Evolutionary conservation across 495 filamentous ascomycete genomes (phyloP), one percentile per base, ranked within the genome.

Genomic region (Tuber magnatum): DNA sequence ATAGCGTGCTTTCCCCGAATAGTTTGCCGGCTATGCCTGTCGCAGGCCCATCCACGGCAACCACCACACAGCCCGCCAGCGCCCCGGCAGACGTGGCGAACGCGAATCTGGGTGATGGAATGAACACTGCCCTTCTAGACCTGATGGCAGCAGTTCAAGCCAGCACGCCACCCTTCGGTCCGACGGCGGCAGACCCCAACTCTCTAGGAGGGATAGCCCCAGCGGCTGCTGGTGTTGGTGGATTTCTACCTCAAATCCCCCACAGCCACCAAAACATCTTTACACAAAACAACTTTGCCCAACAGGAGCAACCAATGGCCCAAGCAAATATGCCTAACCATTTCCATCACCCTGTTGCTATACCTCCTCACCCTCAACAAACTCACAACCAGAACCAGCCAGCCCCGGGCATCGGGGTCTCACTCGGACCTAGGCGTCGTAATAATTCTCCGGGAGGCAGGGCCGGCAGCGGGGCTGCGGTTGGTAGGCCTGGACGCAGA

Each of bases 401-500:
- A 6, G 56, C 56, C 28, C 56, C 56, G 6, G 56, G 56, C 56
- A 65, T 65, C 18, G 56, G 56, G 2, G 39, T 77, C 42, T 77
- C 76, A 39, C 70, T 79, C 2, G 56, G 56, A 8, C 77, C 77
- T 38, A 71, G 77, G 46, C 71, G 77, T 40, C 56, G 77, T 16
- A 79, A 79, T n/a, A 79, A 79, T 48, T 79, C 77, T 68, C 76
- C 76, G 28, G 73, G 72, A 18, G 77, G 76, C 68, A 76, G 77
- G 2, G 68, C 76, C 38, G 76, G 76, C 9, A 42, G 69, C n/a
- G 69, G 69, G 3, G 76, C 78, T 44, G 28, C 76, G 24, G 77
- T 72, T 24, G 69, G 70, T 6, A 79, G 77, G 28, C 77, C 77
- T 3, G 77, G 78, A 42, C 78, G 77, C 39, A 76, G 73, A 68